These are phyloP conservation scores for Zea luxurians DNA, from an alignment of 176 grass and related monocot species.

Conservation along the genomic window DNA sequence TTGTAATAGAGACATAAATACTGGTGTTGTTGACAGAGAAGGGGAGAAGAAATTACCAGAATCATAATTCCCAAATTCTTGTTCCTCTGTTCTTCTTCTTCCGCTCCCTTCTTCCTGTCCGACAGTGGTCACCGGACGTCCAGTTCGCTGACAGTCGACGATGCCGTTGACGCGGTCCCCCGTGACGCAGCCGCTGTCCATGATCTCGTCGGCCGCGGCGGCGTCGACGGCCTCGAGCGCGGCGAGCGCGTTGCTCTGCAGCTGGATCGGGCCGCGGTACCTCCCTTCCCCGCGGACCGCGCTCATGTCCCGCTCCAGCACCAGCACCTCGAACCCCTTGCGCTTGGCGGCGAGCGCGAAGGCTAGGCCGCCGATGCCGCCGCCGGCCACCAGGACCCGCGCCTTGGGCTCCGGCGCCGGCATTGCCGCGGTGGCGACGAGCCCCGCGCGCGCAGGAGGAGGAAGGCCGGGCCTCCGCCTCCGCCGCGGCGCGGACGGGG, in stretches of 20 bases:
- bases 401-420: slow-evolving; percentile 21
- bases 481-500: background rate
- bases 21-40: no score
- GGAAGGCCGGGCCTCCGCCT: background rate
- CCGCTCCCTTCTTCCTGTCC: no score
- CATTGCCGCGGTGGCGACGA: slow-evolving; percentile 25
- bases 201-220: slow-evolving; percentile 56
- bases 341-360: slow-evolving; percentile 73
- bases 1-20: no score
- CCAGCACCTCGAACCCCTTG: slow-evolving; percentile 84
- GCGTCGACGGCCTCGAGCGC: slow-evolving; percentile 71
- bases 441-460: background rate
- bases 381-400: slow-evolving; percentile 71
- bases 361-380: slow-evolving; percentile 74
- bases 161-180: slow-evolving; percentile 91
- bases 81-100: no score
- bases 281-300: slow-evolving; percentile 79
- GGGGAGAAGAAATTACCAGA: no score
- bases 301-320: slow-evolving; percentile 81
- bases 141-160: no score
- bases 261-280: slow-evolving; percentile 90
- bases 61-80: no score
- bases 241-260: slow-evolving; percentile 93
- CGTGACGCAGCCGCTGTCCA: slow-evolving; percentile 66
- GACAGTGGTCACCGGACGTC: no score